These are phyloP conservation scores for Sarcodon sp. DNA, from an alignment of 768 basidiomycete species.

Conservation along the genomic window DNA sequence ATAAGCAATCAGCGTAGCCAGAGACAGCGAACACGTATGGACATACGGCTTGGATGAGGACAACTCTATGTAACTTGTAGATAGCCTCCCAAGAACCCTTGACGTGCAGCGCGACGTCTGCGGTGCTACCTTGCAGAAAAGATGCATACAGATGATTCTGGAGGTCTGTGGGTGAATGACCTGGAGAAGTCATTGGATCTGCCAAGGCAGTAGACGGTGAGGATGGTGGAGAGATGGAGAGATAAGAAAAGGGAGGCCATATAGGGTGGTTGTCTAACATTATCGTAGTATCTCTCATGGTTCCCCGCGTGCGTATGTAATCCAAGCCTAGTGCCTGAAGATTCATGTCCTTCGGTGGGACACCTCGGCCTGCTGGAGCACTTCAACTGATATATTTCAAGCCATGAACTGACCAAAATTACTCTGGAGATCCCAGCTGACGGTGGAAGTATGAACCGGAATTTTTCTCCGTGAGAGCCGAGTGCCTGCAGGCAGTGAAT, in stretches of 20 bases:
- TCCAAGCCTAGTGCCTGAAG: too few relatives aligned
- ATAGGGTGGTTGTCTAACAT: too few relatives aligned
- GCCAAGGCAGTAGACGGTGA: constrained; percentile 4
- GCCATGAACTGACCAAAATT: too few relatives aligned
- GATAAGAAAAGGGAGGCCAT: constrained; percentile 4
- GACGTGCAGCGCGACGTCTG: constrained; percentile 69
- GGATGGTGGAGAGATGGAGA: constrained; percentile 10
- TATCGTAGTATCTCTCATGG: too few relatives aligned
- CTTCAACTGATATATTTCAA: too few relatives aligned
- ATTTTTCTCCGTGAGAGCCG: too few relatives aligned
- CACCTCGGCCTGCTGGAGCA: too few relatives aligned
- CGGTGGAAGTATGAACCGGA: too few relatives aligned
- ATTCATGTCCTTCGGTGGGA: too few relatives aligned
- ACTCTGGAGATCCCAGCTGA: too few relatives aligned
- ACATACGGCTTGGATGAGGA: constrained; percentile 80
- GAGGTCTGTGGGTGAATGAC: constrained; percentile 39
- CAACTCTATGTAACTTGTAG: constrained; percentile 73
- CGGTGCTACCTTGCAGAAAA: constrained; percentile 57
- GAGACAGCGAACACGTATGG: neutral
- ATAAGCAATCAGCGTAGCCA: neutral
- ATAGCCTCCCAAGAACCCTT: constrained; percentile 55
- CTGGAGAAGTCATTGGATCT: constrained; percentile 15
- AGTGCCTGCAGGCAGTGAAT: neutral
- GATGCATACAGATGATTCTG: constrained; percentile 69
- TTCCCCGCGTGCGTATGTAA: too few relatives aligned